Percentiles rank a stretch among this genome's conserved stretches.
Conservation (phyloP, 306 rosid species). For the Aeschynomene evenia region DNA sequence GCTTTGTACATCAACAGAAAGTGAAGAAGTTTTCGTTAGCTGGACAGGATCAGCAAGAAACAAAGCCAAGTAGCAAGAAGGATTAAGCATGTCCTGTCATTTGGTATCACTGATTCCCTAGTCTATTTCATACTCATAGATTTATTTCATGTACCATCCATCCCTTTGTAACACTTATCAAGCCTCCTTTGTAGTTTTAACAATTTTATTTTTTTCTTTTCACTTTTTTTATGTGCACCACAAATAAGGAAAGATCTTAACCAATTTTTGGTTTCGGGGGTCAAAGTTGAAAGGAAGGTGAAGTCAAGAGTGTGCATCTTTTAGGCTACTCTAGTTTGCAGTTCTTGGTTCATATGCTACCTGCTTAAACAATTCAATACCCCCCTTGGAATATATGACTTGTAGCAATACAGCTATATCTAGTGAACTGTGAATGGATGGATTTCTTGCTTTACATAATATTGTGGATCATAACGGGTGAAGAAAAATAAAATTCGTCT, state of each 20-base stretch:
- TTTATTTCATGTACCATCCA: background rate
- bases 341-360: background rate
- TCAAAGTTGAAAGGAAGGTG: conserved; percentile 18
- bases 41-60: conserved; percentile 50
- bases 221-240: conserved; percentile 11
- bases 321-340: background rate
- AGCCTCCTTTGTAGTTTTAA: background rate
- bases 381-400: conserved; percentile 12
- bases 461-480: background rate
- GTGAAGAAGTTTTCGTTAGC: conserved; percentile 81
- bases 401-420: conserved; percentile 12
- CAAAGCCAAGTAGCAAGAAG: conserved; percentile 44
- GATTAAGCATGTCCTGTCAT: conserved; percentile 44
- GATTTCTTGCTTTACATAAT: background rate
- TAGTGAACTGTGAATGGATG: background rate
- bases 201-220: background rate
- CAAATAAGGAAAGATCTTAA: conserved; percentile 6
- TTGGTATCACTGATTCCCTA: background rate
- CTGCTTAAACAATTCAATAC: too few species aligned
- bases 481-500: background rate
- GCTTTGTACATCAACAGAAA: conserved; percentile 54
- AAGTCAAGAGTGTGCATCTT: background rate
- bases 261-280: background rate
- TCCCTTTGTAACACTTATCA: background rate
- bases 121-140: background rate